These are phyloP conservation scores for Cyathus olla DNA, from an alignment of 1,284 basidiomycete species.

Conservation along the genomic window DNA sequence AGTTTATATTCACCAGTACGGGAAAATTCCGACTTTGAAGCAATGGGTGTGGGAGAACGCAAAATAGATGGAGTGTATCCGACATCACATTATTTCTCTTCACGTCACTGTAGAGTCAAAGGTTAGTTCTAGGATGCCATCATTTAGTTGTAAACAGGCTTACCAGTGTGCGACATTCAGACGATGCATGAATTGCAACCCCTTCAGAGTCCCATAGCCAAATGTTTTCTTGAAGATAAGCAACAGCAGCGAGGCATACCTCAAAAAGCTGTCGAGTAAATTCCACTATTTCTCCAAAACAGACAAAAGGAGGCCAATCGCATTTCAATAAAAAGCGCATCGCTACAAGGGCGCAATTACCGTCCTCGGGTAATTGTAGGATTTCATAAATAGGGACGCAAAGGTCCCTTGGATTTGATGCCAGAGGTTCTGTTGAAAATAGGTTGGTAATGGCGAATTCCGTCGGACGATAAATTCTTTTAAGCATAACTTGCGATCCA, in stretches of 20 bases:
- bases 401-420: constrained; percentile 40
- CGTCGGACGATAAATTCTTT: constrained; percentile 4
- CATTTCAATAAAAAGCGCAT: constrained; percentile 39
- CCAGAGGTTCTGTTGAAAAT: constrained; percentile 23
- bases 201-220: constrained; percentile 40
- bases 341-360: constrained; percentile 30
- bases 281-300: constrained; percentile 40
- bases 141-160: background rate
- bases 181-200: constrained; percentile 50
- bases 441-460: constrained; percentile 8
- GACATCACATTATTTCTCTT: constrained; percentile 50
- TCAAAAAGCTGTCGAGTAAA: constrained; percentile 42
- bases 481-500: constrained; percentile 9
- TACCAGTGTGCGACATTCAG: constrained; percentile 52
- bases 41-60: background rate
- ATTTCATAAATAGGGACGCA: constrained; percentile 47
- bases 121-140: background rate
- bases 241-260: constrained; percentile 11
- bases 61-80: constrained; percentile 23
- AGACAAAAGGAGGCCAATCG: constrained; percentile 28
- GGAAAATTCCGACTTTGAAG: no score
- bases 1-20: no score
- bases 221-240: background rate
- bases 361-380: constrained; percentile 29
- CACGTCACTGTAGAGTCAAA: constrained; percentile 46